Conservation (phyloP, 805 yeast genomes). For the Candida ovalis region DNA sequence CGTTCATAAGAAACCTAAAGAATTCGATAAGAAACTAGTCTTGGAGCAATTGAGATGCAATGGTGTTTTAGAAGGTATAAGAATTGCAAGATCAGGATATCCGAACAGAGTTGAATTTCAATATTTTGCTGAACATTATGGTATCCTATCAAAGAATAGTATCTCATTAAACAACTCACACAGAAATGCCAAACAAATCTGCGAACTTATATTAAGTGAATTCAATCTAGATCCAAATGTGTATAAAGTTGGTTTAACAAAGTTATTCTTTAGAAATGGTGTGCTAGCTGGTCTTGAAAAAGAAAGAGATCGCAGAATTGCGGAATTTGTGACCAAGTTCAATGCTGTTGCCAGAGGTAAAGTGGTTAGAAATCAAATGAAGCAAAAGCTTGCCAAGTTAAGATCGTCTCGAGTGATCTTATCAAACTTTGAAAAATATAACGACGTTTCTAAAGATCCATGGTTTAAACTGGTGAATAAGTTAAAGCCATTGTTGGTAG, state of each 20-base stretch:
- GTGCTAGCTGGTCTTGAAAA: constrained; percentile 76
- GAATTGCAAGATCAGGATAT: constrained; percentile 95
- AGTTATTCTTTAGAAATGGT: constrained; percentile 73
- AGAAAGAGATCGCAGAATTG: constrained; percentile 62
- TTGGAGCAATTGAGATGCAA: constrained; percentile 90
- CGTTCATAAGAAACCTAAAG: constrained; percentile 61
- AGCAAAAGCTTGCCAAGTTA: constrained; percentile 48
- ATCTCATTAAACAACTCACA: constrained; percentile 28
- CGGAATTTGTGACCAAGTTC: constrained; percentile 50
- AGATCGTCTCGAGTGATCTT: constrained; percentile 71
- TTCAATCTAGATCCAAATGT: constrained; percentile 55
- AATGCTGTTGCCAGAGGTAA: constrained; percentile 67
- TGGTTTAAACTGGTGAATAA: constrained; percentile 77
- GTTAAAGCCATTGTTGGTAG: constrained; percentile 67
- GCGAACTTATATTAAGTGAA: constrained; percentile 63
- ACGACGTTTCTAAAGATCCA: constrained; percentile 48
- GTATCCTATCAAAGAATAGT: constrained; percentile 54
- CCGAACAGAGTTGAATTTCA: constrained; percentile 87
- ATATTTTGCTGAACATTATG: constrained; percentile 74
- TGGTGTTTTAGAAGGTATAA: constrained; percentile 96
- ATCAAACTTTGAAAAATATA: constrained; percentile 52
- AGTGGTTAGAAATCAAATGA: constrained; percentile 46
- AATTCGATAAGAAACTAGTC: constrained; percentile 72
- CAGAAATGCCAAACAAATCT: constrained; percentile 54
- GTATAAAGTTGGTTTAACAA: constrained; percentile 67